phyloP scores from a whole-genome alignment of 305 asterid species.

The Stenogyne calaminthoides region DNA sequence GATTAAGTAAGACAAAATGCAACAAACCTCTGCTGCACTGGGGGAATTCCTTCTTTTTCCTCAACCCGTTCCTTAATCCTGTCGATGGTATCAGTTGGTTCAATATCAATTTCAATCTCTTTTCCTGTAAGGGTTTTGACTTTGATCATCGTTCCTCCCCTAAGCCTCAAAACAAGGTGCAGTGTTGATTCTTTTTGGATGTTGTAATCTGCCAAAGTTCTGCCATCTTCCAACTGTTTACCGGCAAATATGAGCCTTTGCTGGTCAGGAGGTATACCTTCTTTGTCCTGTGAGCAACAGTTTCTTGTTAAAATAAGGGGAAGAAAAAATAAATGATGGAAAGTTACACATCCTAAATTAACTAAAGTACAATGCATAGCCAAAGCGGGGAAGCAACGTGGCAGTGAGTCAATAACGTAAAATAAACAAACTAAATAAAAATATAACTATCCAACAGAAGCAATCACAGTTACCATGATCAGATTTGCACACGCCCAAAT shows the following conservation, averaged over 20 bases:
- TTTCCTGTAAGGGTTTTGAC: slow-evolving; percentile 88
- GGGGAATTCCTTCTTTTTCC: slow-evolving; percentile 91
- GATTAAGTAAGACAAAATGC: neutral
- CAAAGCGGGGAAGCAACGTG: neutral
- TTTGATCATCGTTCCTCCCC: slow-evolving; percentile 92
- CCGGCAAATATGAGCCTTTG: slow-evolving; percentile 88
- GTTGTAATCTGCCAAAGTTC: slow-evolving; percentile 78
- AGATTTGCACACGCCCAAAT: neutral
- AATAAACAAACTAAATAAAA: neutral
- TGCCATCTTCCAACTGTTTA: slow-evolving; percentile 88
- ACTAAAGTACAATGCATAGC: neutral
- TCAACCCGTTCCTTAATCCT: slow-evolving; percentile 83
- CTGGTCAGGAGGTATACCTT: slow-evolving; percentile 92
- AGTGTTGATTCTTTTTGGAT: slow-evolving; percentile 85
- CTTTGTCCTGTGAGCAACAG: slow-evolving; percentile 61
- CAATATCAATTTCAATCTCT: slow-evolving; percentile 83
- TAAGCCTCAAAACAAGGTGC: slow-evolving; percentile 79
- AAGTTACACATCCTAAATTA: neutral
- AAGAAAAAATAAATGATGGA: neutral
- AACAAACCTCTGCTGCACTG: slow-evolving; percentile 76
- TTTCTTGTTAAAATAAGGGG: slow-evolving; percentile 9
- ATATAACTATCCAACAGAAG: neutral
- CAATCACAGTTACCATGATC: neutral
- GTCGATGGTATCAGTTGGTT: slow-evolving; percentile 80
- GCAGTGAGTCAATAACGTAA: neutral